These are phyloP conservation scores for Huiozyma naganishii DNA, from an alignment of 805 yeast species.

Conservation along the genomic window DNA sequence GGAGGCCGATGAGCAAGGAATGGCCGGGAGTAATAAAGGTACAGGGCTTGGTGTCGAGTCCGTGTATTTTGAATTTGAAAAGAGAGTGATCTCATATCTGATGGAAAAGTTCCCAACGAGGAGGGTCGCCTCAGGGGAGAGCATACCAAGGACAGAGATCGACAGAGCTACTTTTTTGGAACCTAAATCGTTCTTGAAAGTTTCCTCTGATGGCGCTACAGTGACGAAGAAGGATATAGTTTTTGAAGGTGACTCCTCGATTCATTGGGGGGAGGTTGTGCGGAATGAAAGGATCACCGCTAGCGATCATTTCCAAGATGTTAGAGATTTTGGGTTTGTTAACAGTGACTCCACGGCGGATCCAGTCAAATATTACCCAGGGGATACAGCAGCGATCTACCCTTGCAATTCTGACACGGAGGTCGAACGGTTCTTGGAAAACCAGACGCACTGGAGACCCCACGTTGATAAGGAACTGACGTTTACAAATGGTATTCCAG, in stretches of 20 bases:
- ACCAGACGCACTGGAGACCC: constrained; percentile 60
- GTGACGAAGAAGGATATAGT: constrained; percentile 1
- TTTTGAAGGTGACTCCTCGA: constrained; percentile 11
- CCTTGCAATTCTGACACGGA: constrained; percentile 58
- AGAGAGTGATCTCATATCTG: constrained; percentile 32
- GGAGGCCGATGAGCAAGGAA: constrained; percentile 80
- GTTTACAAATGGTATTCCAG: constrained; percentile 20
- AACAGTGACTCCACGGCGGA: constrained; percentile 16
- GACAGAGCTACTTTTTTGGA: constrained; percentile 17
- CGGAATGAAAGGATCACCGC: constrained; percentile 55
- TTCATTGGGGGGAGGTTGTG: constrained; percentile 35
- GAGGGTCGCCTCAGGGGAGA: constrained; percentile 7
- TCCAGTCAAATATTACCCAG: constrained; percentile 42
- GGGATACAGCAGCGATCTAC: constrained; percentile 70
- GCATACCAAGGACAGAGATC: constrained; percentile 13
- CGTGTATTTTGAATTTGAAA: constrained; percentile 67
- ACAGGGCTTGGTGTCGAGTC: constrained; percentile 46
- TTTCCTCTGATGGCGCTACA: constrained; percentile 1
- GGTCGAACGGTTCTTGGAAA: constrained; percentile 53
- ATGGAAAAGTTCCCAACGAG: constrained; percentile 26
- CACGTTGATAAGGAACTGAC: constrained; percentile 48
- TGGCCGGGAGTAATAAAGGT: constrained; percentile 43
- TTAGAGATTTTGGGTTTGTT: constrained; percentile 47
- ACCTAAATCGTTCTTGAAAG: constrained; percentile 19
- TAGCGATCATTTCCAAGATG: constrained; percentile 79